phyloP scores from a whole-genome alignment of 305 asterid genomes.

The Fraxinus greggii region DNA sequence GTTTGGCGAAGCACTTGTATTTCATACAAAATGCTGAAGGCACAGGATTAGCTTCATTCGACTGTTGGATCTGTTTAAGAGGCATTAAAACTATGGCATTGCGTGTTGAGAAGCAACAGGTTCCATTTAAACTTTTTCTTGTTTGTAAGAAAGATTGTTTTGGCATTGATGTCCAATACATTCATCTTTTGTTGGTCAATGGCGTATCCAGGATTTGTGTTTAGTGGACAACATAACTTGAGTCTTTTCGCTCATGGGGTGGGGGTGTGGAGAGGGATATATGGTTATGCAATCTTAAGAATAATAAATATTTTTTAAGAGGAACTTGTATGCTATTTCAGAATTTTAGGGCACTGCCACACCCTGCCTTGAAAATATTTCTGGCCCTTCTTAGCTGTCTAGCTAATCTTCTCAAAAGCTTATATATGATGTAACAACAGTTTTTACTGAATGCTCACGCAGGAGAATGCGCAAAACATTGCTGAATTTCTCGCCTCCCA shows the following conservation, averaged over 20 bases:
- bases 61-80: conserved; percentile 92
- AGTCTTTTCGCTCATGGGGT: background rate
- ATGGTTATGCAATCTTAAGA: background rate
- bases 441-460: conserved; percentile 21
- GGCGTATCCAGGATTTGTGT: background rate
- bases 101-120: conserved; percentile 92
- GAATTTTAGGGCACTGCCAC: background rate
- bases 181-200: background rate
- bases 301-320: background rate
- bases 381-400: background rate
- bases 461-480: conserved; percentile 88
- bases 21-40: conserved; percentile 95
- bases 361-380: background rate
- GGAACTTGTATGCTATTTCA: background rate
- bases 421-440: background rate
- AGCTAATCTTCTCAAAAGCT: background rate
- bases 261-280: background rate
- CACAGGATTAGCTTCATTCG: conserved; percentile 87
- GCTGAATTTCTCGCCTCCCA: conserved; percentile 82
- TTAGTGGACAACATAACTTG: background rate
- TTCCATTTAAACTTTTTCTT: conserved; percentile 12
- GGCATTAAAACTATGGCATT: conserved; percentile 86
- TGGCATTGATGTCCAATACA: background rate
- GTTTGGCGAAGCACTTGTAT: conserved; percentile 68
- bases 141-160: background rate